A percentile compares a stretch with the other conserved stretches of the same genome.
Conservation (phyloP, 179 eudicot species). For the Kewa caespitosa region DNA sequence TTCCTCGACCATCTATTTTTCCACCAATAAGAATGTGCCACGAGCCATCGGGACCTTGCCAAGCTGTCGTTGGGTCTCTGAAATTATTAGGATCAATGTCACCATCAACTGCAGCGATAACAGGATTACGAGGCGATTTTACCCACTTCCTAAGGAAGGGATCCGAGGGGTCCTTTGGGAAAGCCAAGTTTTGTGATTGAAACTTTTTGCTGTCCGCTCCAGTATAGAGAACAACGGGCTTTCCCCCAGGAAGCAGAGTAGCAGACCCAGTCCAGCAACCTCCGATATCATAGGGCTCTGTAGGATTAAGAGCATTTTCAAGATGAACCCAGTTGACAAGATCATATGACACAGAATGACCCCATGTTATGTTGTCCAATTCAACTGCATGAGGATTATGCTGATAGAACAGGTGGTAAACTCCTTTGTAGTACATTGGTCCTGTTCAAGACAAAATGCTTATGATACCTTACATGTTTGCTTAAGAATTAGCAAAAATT, state of each 20-base stretch:
- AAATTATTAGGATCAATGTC: constrained; percentile 33
- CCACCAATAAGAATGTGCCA: constrained; percentile 62
- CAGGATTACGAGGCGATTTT: constrained; percentile 37
- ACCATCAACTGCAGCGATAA: constrained; percentile 28
- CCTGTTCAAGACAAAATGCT: neutral
- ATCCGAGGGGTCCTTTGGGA: constrained; percentile 45
- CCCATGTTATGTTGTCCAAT: constrained; percentile 53
- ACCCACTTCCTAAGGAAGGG: constrained; percentile 38
- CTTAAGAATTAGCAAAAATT: neutral
- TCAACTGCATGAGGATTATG: constrained; percentile 45
- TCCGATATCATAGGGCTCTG: constrained; percentile 33
- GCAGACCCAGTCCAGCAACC: constrained; percentile 47
- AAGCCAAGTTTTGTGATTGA: constrained; percentile 45
- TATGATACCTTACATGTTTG: neutral
- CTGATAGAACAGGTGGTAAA: constrained; percentile 54
- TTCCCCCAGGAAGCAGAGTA: constrained; percentile 37
- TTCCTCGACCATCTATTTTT: constrained; percentile 43
- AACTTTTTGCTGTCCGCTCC: constrained; percentile 30
- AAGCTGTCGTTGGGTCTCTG: constrained; percentile 64
- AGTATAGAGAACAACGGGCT: constrained; percentile 41
- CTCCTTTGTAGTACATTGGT: constrained; percentile 8
- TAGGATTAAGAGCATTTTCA: constrained; percentile 36
- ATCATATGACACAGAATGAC: constrained; percentile 44
- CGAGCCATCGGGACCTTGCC: constrained; percentile 39
- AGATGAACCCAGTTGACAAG: constrained; percentile 49